phyloP scores from a whole-genome alignment of 2,329 filamentous ascomycete species.

The Polytolypa hystricis region DNA sequence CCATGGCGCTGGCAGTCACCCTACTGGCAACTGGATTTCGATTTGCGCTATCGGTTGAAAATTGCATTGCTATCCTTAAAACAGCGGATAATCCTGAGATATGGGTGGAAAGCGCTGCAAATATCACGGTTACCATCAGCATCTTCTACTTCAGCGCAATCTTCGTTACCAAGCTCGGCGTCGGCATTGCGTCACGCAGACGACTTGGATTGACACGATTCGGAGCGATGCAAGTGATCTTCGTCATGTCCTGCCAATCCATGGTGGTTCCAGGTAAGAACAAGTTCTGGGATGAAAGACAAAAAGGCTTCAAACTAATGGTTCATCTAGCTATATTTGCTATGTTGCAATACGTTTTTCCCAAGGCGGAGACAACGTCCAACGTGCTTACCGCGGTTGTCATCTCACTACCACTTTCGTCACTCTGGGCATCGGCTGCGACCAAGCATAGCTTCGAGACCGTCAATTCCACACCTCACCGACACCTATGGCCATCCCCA shows the following conservation, averaged over 20 bases:
- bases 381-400: conserved; percentile 48
- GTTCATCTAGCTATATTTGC: conserved; percentile 46
- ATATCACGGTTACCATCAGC: conserved; percentile 43
- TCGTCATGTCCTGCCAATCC: conserved; percentile 57
- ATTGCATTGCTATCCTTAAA: conserved; percentile 31
- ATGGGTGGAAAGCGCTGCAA: conserved; percentile 35
- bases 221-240: conserved; percentile 55
- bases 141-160: conserved; percentile 53
- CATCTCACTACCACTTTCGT: conserved; percentile 54
- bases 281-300: conserved; percentile 46
- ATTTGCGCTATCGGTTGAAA: conserved; percentile 41
- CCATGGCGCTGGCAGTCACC: conserved; percentile 39
- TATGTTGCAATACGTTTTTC: conserved; percentile 42
- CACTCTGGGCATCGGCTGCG: conserved; percentile 49
- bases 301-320: conserved; percentile 22
- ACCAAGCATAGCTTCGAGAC: conserved; percentile 16
- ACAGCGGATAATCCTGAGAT: conserved; percentile 15
- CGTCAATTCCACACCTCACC: background rate
- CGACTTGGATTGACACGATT: conserved; percentile 49
- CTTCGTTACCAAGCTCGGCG: conserved; percentile 51
- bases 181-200: conserved; percentile 45
- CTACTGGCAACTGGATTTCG: conserved; percentile 44
- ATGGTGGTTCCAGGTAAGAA: conserved; percentile 51
- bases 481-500: conserved; percentile 6
- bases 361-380: conserved; percentile 43